Evolutionary conservation across 176 grass and related monocot species (phyloP), one percentile per base, ranked within the genome.

Genomic region (Thalia dealbata): DNA sequence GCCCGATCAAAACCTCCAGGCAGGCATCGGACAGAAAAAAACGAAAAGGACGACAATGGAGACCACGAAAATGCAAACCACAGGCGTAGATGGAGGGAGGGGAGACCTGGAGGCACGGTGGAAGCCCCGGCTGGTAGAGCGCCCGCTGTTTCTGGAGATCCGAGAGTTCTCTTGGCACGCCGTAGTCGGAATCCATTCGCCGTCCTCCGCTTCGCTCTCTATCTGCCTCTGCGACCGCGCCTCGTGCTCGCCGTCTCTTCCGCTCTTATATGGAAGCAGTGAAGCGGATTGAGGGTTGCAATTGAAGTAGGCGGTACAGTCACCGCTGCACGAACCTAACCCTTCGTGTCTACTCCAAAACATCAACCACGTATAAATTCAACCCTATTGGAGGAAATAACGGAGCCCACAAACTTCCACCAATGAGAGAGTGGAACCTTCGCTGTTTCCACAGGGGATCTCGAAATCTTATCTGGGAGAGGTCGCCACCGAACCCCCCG

Each of bases 101-200:
- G 66, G n/a, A 14, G 41, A 99, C 95, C 95, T 93, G 90, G 73
- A 99, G 90, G 80, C 95, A 99, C 10, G 95, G 95, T 8, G 95
- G 95, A 22, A 99, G 81, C 79, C 81, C 79, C 73, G 95, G 95
- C 51, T 85, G 76, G 83, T 99, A 93, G 75, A 93, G 83, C 44
- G 90, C 25, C 18, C 95, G 86, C 45, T 79, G 75, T 85, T 85
- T 80, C 79, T 99, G 95, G 73, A 99, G 87, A 81, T 74, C 85
- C 25, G 90, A 99, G 44, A 99, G 83, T 83, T 99, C 95, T 42
- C 90, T 87, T 35, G 85, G 79, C 71, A 93, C 86, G 55, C 95
- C 95, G 76, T 99, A 99, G 72, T 99, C 95, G 3, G 95, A 99
- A 70, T 99, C 90, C 95, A 99, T 99, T 21, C 5, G 9, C 12